These are phyloP conservation scores for Boletus huronensis DNA, from an alignment of 768 basidiomycete species.

Conservation along the genomic window DNA sequence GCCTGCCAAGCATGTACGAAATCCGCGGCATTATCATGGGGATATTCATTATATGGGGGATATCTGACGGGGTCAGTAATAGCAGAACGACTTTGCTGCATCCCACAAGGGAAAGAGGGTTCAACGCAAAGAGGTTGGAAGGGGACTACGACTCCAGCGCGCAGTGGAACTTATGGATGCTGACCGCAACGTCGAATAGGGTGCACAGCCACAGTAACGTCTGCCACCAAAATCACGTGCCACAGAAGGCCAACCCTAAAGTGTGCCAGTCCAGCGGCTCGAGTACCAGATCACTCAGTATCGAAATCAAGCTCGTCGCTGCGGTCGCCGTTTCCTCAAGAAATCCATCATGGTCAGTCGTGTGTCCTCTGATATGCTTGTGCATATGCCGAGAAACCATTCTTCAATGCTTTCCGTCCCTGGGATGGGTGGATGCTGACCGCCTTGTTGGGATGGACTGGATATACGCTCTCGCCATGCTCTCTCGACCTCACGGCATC, in stretches of 20 bases:
- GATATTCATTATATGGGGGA: slow-evolving; percentile 16
- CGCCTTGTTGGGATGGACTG: slow-evolving; percentile 17
- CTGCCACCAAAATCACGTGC: slow-evolving; percentile 21
- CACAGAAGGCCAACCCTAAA: slow-evolving; percentile 24
- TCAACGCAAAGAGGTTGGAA: not conserved
- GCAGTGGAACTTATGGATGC: not conserved
- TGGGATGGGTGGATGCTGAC: slow-evolving; percentile 28
- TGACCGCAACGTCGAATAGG: not conserved
- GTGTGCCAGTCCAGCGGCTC: not conserved
- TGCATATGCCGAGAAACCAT: not conserved
- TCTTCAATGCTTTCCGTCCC: not conserved
- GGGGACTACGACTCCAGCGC: not conserved
- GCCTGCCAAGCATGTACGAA: slow-evolving; percentile 24
- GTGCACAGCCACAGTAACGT: slow-evolving; percentile 11
- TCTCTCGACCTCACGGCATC: not conserved
- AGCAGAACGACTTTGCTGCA: slow-evolving; percentile 18
- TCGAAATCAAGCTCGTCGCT: slow-evolving; percentile 24
- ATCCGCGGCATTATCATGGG: slow-evolving; percentile 12
- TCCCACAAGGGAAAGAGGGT: slow-evolving; percentile 12
- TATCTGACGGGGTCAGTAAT: slow-evolving; percentile 15
- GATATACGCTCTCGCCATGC: slow-evolving; percentile 1
- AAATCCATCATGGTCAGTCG: slow-evolving; percentile 33
- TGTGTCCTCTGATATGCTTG: not conserved
- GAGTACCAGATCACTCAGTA: slow-evolving; percentile 5
- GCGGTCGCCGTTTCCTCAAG: slow-evolving; percentile 26